Percentiles rank a stretch among this genome's conserved stretches.
Conservation (phyloP, 2,329 filamentous ascomycete genomes). For the Pyricularia grisea region DNA sequence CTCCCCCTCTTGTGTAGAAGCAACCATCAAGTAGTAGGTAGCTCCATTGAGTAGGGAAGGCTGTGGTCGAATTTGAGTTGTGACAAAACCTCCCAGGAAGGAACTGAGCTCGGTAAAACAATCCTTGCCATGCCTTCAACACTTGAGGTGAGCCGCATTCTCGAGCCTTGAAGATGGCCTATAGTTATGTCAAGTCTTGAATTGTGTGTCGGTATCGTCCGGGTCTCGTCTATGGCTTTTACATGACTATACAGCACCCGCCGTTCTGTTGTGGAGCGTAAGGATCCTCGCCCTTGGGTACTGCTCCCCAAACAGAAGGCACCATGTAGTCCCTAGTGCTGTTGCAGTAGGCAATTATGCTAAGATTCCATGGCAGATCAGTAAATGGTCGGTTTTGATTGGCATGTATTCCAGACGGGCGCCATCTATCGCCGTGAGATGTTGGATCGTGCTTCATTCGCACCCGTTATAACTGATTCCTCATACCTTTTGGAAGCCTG, state of each 20-base stretch:
- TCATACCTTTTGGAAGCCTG: constrained; percentile 79
- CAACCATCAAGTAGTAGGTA: background rate
- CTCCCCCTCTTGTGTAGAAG: background rate
- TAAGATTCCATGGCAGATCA: constrained; percentile 28
- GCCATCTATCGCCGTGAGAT: background rate
- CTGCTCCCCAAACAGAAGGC: constrained; percentile 88
- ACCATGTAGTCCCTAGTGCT: constrained; percentile 99
- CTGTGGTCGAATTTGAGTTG: background rate
- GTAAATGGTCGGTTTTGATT: background rate
- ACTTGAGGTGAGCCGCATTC: background rate
- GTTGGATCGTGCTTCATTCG: background rate
- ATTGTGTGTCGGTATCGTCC: background rate
- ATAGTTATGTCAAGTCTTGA: background rate
- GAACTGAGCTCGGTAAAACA: background rate
- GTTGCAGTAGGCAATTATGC: constrained; percentile 96
- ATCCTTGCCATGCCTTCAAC: background rate
- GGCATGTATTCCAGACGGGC: background rate
- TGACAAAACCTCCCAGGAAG: background rate
- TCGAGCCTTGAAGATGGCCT: background rate
- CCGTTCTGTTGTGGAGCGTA: constrained; percentile 91
- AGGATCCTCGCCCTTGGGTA: constrained; percentile 94
- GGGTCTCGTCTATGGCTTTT: constrained; percentile 16
- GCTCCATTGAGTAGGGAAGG: background rate
- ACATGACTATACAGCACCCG: constrained; percentile 96
- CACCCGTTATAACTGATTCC: background rate